Conservation (phyloP, 495 filamentous ascomycete species). For the Penicillium nucicola region DNA sequence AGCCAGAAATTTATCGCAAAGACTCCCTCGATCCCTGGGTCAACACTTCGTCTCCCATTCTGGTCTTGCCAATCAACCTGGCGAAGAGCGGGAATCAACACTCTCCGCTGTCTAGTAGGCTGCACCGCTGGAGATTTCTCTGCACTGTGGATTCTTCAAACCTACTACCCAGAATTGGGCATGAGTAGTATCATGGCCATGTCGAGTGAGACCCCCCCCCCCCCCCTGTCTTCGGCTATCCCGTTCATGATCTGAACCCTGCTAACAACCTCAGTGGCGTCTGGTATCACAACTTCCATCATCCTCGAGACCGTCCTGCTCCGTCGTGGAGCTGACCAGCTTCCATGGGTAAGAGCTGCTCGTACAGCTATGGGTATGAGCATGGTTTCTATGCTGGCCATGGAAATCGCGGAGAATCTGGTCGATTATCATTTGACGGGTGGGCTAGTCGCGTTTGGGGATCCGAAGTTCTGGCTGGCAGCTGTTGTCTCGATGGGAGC, state of each 20-base stretch:
- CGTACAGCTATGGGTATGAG: slow-evolving; percentile 49
- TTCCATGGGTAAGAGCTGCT: slow-evolving; percentile 33
- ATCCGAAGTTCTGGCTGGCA: slow-evolving; percentile 35
- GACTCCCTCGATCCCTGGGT: background rate
- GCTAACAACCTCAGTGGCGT: slow-evolving; percentile 30
- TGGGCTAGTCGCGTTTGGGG: slow-evolving; percentile 29
- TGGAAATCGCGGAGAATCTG: slow-evolving; percentile 43
- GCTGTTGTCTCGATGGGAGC: slow-evolving; percentile 35
- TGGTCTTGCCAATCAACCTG: slow-evolving; percentile 35
- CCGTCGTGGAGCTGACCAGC: slow-evolving; percentile 33
- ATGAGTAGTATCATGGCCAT: slow-evolving; percentile 37
- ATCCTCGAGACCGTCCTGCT: slow-evolving; percentile 44
- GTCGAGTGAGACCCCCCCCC: slow-evolving; percentile 26
- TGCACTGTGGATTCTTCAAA: slow-evolving; percentile 34
- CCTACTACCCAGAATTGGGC: slow-evolving; percentile 33
- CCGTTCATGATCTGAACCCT: background rate
- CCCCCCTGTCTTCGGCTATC: too few species aligned
- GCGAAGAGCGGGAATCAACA: slow-evolving; percentile 41
- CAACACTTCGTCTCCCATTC: slow-evolving; percentile 15
- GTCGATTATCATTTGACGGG: slow-evolving; percentile 49
- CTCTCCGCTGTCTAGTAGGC: slow-evolving; percentile 40
- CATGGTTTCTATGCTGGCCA: slow-evolving; percentile 46
- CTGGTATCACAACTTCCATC: slow-evolving; percentile 41
- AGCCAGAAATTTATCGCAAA: background rate
- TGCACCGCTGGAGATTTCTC: slow-evolving; percentile 46